These are phyloP conservation scores for Rhodamnia rubescens DNA, from an alignment of 345 rosid genomes.

Conservation along the genomic window DNA sequence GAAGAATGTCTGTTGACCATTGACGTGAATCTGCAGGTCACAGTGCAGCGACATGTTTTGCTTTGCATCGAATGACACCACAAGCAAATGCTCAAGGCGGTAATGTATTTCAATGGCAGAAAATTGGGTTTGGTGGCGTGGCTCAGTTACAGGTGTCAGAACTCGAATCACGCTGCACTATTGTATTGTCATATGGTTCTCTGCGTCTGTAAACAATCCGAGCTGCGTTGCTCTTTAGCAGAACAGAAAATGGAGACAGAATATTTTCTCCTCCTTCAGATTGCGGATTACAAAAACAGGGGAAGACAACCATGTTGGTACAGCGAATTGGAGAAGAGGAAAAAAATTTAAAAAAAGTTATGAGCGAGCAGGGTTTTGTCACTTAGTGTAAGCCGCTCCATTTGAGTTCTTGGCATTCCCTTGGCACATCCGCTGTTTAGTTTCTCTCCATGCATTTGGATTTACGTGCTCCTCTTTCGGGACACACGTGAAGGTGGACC, in stretches of 20 bases:
- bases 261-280: background rate
- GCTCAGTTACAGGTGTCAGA: background rate
- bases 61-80: background rate
- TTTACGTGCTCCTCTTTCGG: background rate
- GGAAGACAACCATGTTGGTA: background rate
- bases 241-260: background rate
- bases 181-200: background rate
- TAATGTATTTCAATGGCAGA: background rate
- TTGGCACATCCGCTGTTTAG: background rate
- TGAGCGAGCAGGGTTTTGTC: background rate
- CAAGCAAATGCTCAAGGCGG: background rate
- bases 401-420: background rate
- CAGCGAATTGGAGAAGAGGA: background rate
- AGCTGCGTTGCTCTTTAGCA: background rate
- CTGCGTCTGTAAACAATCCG: background rate
- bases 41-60: conserved; percentile 30
- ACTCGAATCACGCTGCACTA: background rate
- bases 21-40: conserved; percentile 36
- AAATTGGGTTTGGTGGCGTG: background rate
- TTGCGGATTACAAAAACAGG: background rate
- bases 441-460: background rate
- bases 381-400: background rate
- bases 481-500: background rate
- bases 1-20: conserved; percentile 38
- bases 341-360: background rate